Evolutionary conservation across 225 moss, liverwort and hornwort species (phyloP), one percentile per base, ranked within the genome.

Genomic region (Polytrichum formosum): DNA sequence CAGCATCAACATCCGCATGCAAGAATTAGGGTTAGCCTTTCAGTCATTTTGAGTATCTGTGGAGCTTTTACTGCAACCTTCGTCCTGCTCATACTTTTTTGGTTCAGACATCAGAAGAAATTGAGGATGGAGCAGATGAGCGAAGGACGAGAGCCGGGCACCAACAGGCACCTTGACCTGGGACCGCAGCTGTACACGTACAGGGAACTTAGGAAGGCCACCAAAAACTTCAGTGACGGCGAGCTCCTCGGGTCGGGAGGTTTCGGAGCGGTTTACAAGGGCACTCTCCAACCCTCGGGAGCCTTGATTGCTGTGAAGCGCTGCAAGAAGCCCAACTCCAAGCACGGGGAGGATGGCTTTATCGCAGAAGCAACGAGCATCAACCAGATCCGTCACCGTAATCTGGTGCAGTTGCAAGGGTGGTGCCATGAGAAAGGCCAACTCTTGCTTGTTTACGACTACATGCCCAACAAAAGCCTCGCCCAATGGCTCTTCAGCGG

Each of bases 131-230:
- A 56, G 20, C 56, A 56, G 20, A 9, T 7, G 2, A 35, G 35
- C 9, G 35, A 35, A 35, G 35, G 35, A 35, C 35, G 35, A 35
- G 56, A 56, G 5, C 5, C 19, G 1, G 20, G 20, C 20, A 56
- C 31, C 0, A 23, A 53, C 46, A 63, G 31, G 5, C 6, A 69
- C 58, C 2, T 72, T 54, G 21, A 56, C 20, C 35, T 63, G 69
- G 21, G 79, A 71, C 6, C 55, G 62, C 23, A 79, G 77, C 5
- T 81, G 72, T 64, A 86, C 21, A 72, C 55, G 1, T 84, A 80
- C 69, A 77, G 28, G 31, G 74, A 78, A 62, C 54, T 84, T 5
- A 26, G 35, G 35, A 63, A 61, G 6, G 80, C 80, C n/a, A 81
- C 81, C 9, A 68, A 73, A 22, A 59, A 46, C n/a, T 79, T 79